Percentiles rank a stretch among this genome's conserved stretches.
These are phyloP conservation scores for Neonectria sp. DNA, from an alignment of 2,329 filamentous ascomycete genomes.

Conservation along the genomic window DNA sequence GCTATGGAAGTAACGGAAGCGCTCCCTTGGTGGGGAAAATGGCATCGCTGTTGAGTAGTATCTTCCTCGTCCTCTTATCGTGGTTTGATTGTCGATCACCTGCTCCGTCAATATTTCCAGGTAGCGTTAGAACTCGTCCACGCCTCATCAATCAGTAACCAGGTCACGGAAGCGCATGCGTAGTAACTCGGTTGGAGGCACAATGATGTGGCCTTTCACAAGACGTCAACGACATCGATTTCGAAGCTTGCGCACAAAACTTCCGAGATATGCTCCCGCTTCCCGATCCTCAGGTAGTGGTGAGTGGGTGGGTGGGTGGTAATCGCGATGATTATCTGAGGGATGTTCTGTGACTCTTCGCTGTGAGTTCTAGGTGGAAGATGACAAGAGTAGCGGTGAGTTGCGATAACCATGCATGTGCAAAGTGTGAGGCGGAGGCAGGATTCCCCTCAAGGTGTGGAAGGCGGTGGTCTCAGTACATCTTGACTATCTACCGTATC, in stretches of 20 bases:
- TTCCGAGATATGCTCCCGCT: not conserved
- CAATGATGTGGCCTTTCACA: not conserved
- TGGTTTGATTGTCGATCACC: not conserved
- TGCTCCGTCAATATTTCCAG: not conserved
- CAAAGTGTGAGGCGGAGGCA: too few relatives aligned
- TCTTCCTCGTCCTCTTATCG: not conserved
- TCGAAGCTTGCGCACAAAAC: not conserved
- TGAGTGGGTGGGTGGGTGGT: not conserved
- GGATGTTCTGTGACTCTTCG: not conserved
- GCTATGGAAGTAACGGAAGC: not conserved
- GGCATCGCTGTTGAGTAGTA: not conserved
- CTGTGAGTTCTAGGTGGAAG: not conserved
- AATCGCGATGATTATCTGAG: not conserved
- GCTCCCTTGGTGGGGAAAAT: not conserved
- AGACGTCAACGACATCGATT: too few relatives aligned
- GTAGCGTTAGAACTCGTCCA: not conserved
- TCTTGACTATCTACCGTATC: not conserved
- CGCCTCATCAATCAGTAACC: not conserved
- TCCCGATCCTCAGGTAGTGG: not conserved
- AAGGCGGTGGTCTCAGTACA: not conserved
- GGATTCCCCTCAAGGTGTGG: not conserved
- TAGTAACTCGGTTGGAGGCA: not conserved
- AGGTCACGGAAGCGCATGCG: not conserved
- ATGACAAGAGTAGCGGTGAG: not conserved
- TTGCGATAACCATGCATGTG: not conserved